Base-by-base conservation (phyloP, 2,329 filamentous ascomycete genomes). In the Shiraia bambusicola region DNA sequence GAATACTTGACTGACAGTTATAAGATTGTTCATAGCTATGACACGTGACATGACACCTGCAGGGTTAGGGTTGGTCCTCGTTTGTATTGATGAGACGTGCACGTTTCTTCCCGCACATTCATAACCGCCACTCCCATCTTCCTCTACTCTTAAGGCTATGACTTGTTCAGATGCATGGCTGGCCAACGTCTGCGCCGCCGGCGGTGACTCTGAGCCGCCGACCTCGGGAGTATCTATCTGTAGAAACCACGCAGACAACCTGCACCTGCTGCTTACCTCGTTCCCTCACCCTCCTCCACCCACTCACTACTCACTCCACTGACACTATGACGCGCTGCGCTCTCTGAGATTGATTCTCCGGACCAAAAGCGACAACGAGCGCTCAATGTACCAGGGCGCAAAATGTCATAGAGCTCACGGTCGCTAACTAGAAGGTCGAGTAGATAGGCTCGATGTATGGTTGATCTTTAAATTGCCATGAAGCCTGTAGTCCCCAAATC, bases 311-410 rank as follows among this genome's bases (percentile, higher is more conserved):
- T 50, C 37, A 34, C 44, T 14, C 41, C 13, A 35, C 40, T 28
- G 27, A 53, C 48, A 46, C 38, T 37, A 47, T 37, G 37, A 45
- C 35, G 36, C 35, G 35, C 37, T 43, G 41, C 47, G 41, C 50
- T 53, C 41, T 40, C 44, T 28, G 32, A 53, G 40, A 53, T 53
- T 34, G 44, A 38, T 36, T 34, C 26, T 14, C 43, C 41, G 29
- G 50, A 50, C 28, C 26, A 48, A 45, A 53, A 50, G 43, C 47
- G 47, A 45, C 44, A 43, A 32, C 51, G 48, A 50, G 34, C 40
- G 24, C 37, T 46, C 34, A 36, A 43, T 35, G 42, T 37, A 36
- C 19, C 16, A 39, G 33, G 24, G 38, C 47, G 38, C 31, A 27
- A 16, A 34, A 53, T 50, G 44, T 45, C 40, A 29, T 40, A 45